Evolutionary conservation across 805 yeast species (phyloP).

Genomic region (Kazachstania taianensis): DNA sequence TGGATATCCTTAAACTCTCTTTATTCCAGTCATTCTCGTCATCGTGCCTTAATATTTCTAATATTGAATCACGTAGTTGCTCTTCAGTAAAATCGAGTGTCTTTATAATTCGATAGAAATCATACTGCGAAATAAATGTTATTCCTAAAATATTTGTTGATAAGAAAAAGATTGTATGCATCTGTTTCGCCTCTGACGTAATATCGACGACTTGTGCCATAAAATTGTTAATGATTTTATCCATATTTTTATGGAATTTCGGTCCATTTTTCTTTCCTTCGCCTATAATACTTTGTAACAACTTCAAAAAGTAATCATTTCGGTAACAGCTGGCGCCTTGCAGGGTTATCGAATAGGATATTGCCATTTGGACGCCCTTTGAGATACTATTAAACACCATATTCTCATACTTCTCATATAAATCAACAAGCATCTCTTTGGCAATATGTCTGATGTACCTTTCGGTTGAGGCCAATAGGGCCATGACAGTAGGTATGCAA

Average conservation of each 20-base stretch:
- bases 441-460: conserved; percentile 39
- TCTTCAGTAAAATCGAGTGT: conserved; percentile 16
- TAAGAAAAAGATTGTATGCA: conserved; percentile 14
- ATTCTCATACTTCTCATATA: conserved; percentile 61
- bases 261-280: conserved; percentile 12
- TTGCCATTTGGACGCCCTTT: conserved; percentile 52
- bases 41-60: conserved; percentile 7
- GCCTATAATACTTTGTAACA: conserved; percentile 13
- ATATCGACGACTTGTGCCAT: conserved; percentile 8
- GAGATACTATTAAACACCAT: conserved; percentile 55
- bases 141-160: conserved; percentile 14
- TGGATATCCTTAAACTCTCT: conserved; percentile 1
- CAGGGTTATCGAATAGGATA: conserved; percentile 28
- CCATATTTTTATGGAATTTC: conserved; percentile 12
- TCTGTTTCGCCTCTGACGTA: conserved; percentile 6
- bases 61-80: conserved; percentile 17
- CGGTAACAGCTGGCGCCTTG: conserved; percentile 6
- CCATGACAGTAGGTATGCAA: conserved; percentile 60
- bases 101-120: conserved; percentile 14
- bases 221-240: conserved; percentile 9
- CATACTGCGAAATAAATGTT: conserved; percentile 15
- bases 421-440: conserved; percentile 38
- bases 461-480: conserved; percentile 48
- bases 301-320: conserved; percentile 9
- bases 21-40: background rate